Conservation (phyloP, 2,329 filamentous ascomycete species). For the Colletotrichum musae region DNA sequence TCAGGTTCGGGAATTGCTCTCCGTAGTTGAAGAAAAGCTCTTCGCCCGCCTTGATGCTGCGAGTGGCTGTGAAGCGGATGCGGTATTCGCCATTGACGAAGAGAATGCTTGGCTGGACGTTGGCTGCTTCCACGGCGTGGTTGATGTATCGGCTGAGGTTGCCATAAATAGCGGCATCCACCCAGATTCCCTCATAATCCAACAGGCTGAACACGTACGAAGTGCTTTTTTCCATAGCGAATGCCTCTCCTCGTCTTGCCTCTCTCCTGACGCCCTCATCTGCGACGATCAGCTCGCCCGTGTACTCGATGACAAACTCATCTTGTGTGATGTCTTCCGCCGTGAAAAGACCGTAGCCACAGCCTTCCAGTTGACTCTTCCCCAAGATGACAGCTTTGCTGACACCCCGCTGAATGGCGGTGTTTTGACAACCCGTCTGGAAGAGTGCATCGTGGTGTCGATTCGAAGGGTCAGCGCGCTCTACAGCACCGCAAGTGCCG, state of each 20-base stretch:
- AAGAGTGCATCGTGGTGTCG: conserved; percentile 71
- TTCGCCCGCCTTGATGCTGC: conserved; percentile 78
- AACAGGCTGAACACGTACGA: conserved; percentile 76
- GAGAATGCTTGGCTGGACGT: conserved; percentile 75
- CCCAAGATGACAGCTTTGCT: conserved; percentile 78
- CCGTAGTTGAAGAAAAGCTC: conserved; percentile 89
- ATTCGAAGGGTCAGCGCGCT: conserved; percentile 79
- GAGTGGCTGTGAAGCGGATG: conserved; percentile 79
- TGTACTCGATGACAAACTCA: conserved; percentile 86
- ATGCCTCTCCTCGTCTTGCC: conserved; percentile 71
- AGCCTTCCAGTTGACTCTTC: conserved; percentile 75
- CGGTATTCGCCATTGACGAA: conserved; percentile 83
- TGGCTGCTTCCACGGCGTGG: conserved; percentile 72
- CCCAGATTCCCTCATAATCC: conserved; percentile 73
- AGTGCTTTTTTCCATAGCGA: conserved; percentile 72
- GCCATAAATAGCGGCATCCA: conserved; percentile 83
- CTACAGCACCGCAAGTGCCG: conserved; percentile 76
- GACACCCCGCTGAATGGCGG: conserved; percentile 77
- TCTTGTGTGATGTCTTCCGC: conserved; percentile 76
- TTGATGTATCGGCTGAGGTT: conserved; percentile 90
- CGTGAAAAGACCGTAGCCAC: conserved; percentile 83
- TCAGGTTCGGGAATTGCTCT: conserved; percentile 75
- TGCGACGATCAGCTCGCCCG: conserved; percentile 81
- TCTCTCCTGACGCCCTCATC: conserved; percentile 79
- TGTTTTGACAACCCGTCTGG: conserved; percentile 78